Base-by-base conservation (phyloP, 164 flowering plant species). In the Nelumbo lutea region DNA sequence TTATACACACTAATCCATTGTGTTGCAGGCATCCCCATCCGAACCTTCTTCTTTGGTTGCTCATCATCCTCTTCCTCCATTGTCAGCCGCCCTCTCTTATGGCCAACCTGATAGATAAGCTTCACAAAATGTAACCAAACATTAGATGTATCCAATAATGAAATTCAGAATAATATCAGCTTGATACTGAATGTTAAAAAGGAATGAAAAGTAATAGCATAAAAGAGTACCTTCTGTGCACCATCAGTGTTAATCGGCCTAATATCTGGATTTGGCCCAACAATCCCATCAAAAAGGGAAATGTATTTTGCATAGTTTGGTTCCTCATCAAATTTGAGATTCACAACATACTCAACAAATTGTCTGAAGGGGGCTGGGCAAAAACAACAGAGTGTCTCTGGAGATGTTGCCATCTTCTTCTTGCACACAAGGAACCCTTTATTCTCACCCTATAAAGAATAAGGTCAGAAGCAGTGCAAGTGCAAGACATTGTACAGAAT, bases 241-340 rank as follows among this genome's bases (percentile, higher is more conserved):
- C 98, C 98, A 72, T 90, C 96, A 46, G 96, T 94, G 70, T 88
- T 91, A 51, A 94, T 83, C 46, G 98, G 98, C 69, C 98, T 86
- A 42, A 87, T 81, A 65, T 79, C 92, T 46, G 93, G 93, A 79
- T 89, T 88, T 69, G 97, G 96, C 64, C 88, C 92, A 45, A 95
- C 84, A 68, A 91, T 86, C 41, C 94, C 91, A 83, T 92, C 98
- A 76, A 95, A 95, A 40, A 95, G 89, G 51, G 97, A 88, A 46
- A 95, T 84, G 68, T 85, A 89, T 72, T 87, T 95, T 11, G 97
- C 92, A 84, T 95, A 95, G 68, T 86, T 84, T 42, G 99, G 99
- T 68, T 92, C 94, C 78, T 95, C 99, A 62, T 95, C 97, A 70
- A 92, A 95, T 79, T 89, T 95, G 80, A 95, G 78, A 73, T 92